Evolutionary conservation across 306 rosid species (phyloP).

Genomic region (Castanea crenata): DNA sequence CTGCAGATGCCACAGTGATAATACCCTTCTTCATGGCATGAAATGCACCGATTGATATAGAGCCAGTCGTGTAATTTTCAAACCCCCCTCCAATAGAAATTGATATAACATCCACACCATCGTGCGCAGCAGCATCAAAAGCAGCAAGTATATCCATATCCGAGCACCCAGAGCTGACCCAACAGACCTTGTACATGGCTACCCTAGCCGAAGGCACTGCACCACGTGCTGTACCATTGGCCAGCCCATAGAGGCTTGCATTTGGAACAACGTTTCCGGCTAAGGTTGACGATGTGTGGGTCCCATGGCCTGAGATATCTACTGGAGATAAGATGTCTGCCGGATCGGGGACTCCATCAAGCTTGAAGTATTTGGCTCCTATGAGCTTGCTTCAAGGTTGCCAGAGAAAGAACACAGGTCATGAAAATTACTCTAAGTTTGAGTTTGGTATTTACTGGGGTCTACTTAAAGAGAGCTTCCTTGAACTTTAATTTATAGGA

Average conservation of each 20-base stretch:
- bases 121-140: constrained; percentile 82
- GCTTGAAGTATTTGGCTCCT: constrained; percentile 86
- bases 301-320: constrained; percentile 80
- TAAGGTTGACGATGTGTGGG: constrained; percentile 77
- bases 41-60: constrained; percentile 68
- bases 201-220: constrained; percentile 77
- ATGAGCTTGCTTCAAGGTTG: constrained; percentile 63
- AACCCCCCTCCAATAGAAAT: constrained; percentile 71
- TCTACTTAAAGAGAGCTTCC: too few relatives aligned
- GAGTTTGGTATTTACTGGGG: too few relatives aligned
- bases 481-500: too few relatives aligned
- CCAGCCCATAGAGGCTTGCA: constrained; percentile 77
- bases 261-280: constrained; percentile 50
- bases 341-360: constrained; percentile 47
- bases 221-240: constrained; percentile 68
- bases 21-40: constrained; percentile 86
- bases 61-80: constrained; percentile 34
- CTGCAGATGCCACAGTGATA: constrained; percentile 73
- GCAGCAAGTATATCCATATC: constrained; percentile 89
- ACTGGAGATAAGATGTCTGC: constrained; percentile 61
- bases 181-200: constrained; percentile 86
- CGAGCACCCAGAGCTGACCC: constrained; percentile 60
- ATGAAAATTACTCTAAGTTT: too few relatives aligned
- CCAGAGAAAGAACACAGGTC: constrained; percentile 6
- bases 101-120: constrained; percentile 88